Base-by-base conservation (phyloP, 805 yeast genomes). In the Spathaspora boniae region DNA sequence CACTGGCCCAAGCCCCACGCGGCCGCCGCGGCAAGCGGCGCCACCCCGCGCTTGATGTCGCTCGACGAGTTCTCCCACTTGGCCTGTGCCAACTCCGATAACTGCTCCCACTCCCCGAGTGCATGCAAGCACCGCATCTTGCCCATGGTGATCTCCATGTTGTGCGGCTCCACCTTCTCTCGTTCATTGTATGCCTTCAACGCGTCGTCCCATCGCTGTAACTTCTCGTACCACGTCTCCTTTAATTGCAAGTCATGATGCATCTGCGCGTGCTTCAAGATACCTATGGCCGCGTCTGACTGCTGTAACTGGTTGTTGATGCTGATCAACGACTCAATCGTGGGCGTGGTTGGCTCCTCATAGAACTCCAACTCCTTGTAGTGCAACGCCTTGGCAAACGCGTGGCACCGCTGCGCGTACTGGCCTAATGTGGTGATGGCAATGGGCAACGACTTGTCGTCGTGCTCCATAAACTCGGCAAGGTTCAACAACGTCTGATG, bases 141-240 rank as follows among this genome's bases (percentile, higher is more conserved):
- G 65, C 99, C 99, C 89, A 91, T 81, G 4, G 91, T 84, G 1
- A 88, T 82, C 45, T 91, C 98, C 65, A 84, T 77, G 19, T 87
- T 79, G 38, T 81, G 82, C 4, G 80, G 80, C 30, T 75, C 80
- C 20, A 53, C 53, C 40, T 65, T 65, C 47, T 80, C 91, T 51
- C 97, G 73, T 48, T 81, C 86, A 45, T 82, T 81, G 55, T 93
- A 93, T 0, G 97, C 96, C 31, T 77, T 74, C 42, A 93, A 66
- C 0, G 99, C 99, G 60, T 93, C 98, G 47, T 91, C 98, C 99
- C 99, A 93, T 43, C 98, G 70, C 53, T 88, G 97, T 28, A 93
- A 65, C 54, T 91, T 93, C 57, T 93, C 98, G 51, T 86, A 93
- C 98, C 98, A 93, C 0, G 96, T 86, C 59, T 93, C 98, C 52